phyloP scores from a whole-genome alignment of 345 rosid genomes.

The Eucalyptus tenuipes region DNA sequence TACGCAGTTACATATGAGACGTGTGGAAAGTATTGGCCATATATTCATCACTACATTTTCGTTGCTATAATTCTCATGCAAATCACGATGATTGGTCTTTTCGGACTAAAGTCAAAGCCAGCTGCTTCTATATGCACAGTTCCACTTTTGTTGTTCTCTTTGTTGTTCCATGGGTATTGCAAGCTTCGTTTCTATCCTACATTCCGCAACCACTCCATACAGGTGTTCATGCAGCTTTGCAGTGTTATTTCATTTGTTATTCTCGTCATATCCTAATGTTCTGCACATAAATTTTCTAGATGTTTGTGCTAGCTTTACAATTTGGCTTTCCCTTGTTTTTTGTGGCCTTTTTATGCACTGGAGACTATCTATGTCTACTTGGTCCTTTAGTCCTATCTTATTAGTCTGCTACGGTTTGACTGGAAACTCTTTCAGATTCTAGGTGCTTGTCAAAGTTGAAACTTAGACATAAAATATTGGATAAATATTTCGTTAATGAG shows the following conservation, averaged over 20 bases:
- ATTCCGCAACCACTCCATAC: constrained; percentile 35
- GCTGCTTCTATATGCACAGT: constrained; percentile 67
- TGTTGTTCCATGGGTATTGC: constrained; percentile 81
- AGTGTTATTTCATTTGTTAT: not conserved
- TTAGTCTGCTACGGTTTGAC: not conserved
- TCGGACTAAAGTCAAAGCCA: constrained; percentile 86
- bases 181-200: constrained; percentile 81
- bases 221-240: constrained; percentile 25
- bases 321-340: not conserved
- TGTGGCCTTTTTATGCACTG: not conserved
- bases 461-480: not conserved
- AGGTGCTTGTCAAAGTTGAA: not conserved
- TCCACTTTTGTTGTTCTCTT: constrained; percentile 57
- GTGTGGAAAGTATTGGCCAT: constrained; percentile 71
- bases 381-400: not conserved
- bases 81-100: constrained; percentile 83
- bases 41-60: constrained; percentile 60
- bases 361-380: not conserved
- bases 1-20: constrained; percentile 65
- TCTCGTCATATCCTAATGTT: not conserved
- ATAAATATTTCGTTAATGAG: not conserved
- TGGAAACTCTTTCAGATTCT: not conserved
- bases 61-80: constrained; percentile 82
- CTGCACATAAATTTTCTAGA: not conserved
- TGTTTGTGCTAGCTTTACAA: not conserved